Base-by-base conservation (phyloP, 441 rosid species). In the Macaranga tanarius region DNA sequence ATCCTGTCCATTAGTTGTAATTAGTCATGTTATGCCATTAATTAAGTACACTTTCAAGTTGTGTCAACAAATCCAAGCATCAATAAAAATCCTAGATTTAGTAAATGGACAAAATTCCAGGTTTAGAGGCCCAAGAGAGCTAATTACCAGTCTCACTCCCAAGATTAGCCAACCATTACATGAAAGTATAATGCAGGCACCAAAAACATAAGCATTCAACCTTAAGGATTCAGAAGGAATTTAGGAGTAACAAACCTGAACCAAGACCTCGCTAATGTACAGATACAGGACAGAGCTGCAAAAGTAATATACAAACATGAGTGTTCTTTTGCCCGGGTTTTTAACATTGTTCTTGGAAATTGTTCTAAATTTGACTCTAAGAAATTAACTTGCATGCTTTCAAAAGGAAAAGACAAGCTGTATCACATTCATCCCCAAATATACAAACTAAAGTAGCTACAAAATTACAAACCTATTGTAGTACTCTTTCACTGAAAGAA, bases 201-300 rank as follows among this genome's bases (percentile, higher is more conserved):
- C 11, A 23, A 63, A 40, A 31, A 31, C 16, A 50, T 55, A 11
- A 20, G 16, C 47, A 55, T 22, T 65, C 25, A 58, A 51, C 48
- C 25, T 56, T 44, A 58, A 10, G 62, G 51, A 48, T 12, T 61
- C 23, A 34, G 83, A 77, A 69, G 55, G 80, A 80, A 62, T 40
- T 22, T 19, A 31, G 20, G 67, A 63, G 58, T 9, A 72, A 82
- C 87, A 82, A 77, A 96, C 99, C 99, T 96, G 97, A 79, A 79
- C 84, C 67, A 81, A 69, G 79, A 92, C 89, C 85, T 90, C 91
- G 76, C 98, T 89, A 55, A 86, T 70, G 85, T 91, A 96, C 62
- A 91, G 79, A 83, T 92, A 89, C 67, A 92, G 88, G 45, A 82
- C 75, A 77, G 86, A 85, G 69, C 99, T 96, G 96, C 87, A 78